phyloP scores from a whole-genome alignment of 2,329 filamentous ascomycete species.

The Myrmaecium sp. region DNA sequence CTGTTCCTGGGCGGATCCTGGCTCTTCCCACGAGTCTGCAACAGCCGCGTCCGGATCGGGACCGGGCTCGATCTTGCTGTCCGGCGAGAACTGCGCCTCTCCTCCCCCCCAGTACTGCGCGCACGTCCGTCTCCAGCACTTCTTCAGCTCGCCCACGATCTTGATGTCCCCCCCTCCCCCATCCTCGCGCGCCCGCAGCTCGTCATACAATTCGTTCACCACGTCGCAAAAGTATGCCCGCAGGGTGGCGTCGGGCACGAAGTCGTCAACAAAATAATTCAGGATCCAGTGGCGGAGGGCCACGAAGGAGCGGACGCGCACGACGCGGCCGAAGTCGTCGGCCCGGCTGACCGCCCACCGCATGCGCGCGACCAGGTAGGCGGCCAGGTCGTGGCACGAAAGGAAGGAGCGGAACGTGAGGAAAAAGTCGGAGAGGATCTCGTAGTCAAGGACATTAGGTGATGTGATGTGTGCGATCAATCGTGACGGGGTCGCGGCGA shows the following conservation, averaged over 20 bases:
- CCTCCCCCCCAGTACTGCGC: constrained; percentile 73
- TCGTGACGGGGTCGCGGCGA: constrained; percentile 75
- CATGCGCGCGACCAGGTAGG: constrained; percentile 69
- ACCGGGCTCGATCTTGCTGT: background rate
- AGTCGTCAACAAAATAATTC: constrained; percentile 96
- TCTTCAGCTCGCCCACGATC: constrained; percentile 85
- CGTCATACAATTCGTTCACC: constrained; percentile 47
- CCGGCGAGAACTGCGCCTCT: constrained; percentile 24
- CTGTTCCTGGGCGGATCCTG: no score
- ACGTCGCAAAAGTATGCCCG: constrained; percentile 64
- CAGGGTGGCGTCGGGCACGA: constrained; percentile 57
- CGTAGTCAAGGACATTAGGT: constrained; percentile 88
- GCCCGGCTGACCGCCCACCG: constrained; percentile 68
- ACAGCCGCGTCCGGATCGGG: no score
- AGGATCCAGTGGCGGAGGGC: constrained; percentile 93
- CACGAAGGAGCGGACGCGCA: constrained; percentile 90
- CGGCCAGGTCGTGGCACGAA: constrained; percentile 56
- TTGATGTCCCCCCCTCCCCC: constrained; percentile 53
- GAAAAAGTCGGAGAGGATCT: constrained; percentile 94
- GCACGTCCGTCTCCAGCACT: constrained; percentile 89
- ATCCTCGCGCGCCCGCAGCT: constrained; percentile 33
- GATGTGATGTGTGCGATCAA: constrained; percentile 95
- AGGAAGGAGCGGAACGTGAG: constrained; percentile 85
- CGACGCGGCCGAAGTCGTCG: constrained; percentile 78
- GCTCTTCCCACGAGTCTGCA: no score